Base-by-base conservation (phyloP, 2,329 filamentous ascomycete genomes). In the Arthrobotrys megalospora region DNA sequence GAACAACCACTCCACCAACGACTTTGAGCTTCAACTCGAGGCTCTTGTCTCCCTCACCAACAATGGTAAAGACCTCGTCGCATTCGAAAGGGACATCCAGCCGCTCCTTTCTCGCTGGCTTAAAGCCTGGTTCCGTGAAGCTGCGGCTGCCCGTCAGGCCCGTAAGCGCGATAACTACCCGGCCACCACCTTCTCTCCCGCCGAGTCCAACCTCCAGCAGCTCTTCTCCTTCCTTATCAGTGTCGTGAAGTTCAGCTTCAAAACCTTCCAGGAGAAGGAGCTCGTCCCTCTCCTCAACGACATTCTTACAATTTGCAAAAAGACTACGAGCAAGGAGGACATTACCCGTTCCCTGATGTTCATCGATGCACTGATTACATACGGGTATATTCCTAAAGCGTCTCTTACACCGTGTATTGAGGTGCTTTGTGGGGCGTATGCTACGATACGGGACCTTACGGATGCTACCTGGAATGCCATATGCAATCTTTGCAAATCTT, bases 201-300 rank as follows among this genome's bases (percentile, higher is more conserved):
- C 91, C 81, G 90, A 91, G 77, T 87, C 88, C 80, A 90, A 89
- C 81, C 85, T 94, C 66, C 85, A 87, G 1, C 87, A 88, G 58
- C 84, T 93, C 1, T 93, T 93, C 82, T 84, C 86, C 11, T 92
- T 90, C 80, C 86, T 91, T 67, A 87, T 88, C 72, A 89, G 92
- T 79, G 87, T 93, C 67, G 89, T 92, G 85, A 93, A 92, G 82
- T 94, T 92, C 86, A 93, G 91, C 82, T 91, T 90, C 83, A 91
- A 90, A 80, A 87, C 90, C 36, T 89, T 91, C 24, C 88, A 88
- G 80, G 90, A 92, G 80, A 84, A 87, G 36, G 88, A 91, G 53
- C 86, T 92, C 19, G 87, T 87, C 64, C 85, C 86, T 2, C 84
- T 94, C 66, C 88, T 94, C 71, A 87, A 89, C 71, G 87, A 87